Evolutionary conservation across 2,329 filamentous ascomycete genomes (phyloP), one percentile per base, ranked within the genome.

Genomic region (Zopfia rhizophila): DNA sequence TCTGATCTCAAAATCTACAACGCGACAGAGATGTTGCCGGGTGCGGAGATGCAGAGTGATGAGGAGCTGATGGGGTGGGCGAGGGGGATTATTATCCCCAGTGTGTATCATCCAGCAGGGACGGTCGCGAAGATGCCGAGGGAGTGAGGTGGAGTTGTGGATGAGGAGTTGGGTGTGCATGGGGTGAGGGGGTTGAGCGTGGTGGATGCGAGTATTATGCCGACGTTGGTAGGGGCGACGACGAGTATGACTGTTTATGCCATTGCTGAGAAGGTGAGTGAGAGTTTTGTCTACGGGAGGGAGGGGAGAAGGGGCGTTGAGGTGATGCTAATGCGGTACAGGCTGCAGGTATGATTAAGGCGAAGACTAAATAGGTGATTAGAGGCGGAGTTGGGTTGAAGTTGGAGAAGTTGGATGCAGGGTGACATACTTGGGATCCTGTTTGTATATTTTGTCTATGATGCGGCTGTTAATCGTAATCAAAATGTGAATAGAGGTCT

Each of bases 61-160:
- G 17, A 11, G 19, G 12, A 41, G 37, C 23, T 47, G 12, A 29
- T n/a, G 13, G 44, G 12, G 28, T 32, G 24, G 28, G 13, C 36
- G 14, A 4, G 12, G 24, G 38, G n/a, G 25, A 42, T 13, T 35
- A 16, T 13, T n/a, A 19, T 18, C 12, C 16, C 4, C 13, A 13
- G 17, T 14, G 19, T 27, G 17, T 35, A 35, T n/a, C 23, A 27
- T 27, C 63, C 60, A 12, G 46, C 58, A 3, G 58, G 61, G 6
- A 68, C 64, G 3, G 53, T 56, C 3, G 58, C 65, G 16, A 68
- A 61, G 59, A 58, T 64, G 59, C 58, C 62, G 1, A 50, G 55
- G 17, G 51, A 66, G 38, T 51, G 46, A 23, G 67, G 66, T 3
- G 67, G 66, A 3, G 58, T 63, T 4, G 62, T 70, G 0, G 61